A percentile compares a stretch with the other conserved stretches of the same genome.
Evolutionary conservation across 2,329 filamentous ascomycete species (phyloP).

Genomic region (Colletotrichum sojae): DNA sequence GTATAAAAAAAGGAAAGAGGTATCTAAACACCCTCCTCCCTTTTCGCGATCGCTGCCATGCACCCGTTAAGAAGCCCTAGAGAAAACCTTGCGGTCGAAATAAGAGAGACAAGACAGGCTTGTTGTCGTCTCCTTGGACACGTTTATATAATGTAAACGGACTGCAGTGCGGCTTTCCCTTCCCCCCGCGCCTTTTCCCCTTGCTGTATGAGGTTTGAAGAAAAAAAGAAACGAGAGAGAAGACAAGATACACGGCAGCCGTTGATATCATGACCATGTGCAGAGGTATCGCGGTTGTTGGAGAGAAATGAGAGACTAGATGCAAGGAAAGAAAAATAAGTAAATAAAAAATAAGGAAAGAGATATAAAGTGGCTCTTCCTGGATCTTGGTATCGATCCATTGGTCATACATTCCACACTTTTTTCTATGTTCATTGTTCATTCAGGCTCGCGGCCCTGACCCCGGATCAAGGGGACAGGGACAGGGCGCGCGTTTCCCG

Average conservation of each 20-base stretch:
- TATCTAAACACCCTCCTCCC: slow-evolving; percentile 28
- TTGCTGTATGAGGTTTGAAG: background rate
- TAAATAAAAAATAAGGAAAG: slow-evolving; percentile 39
- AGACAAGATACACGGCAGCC: slow-evolving; percentile 24
- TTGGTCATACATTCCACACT: slow-evolving; percentile 38
- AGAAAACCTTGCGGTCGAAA: slow-evolving; percentile 28
- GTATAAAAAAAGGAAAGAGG: slow-evolving; percentile 9
- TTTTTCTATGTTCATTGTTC: slow-evolving; percentile 36
- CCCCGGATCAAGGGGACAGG: background rate
- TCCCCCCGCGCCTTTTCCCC: slow-evolving; percentile 5
- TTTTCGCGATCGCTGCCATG: slow-evolving; percentile 8
- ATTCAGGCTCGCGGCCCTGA: slow-evolving; percentile 5
- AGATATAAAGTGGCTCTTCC: slow-evolving; percentile 39
- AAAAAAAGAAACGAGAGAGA: slow-evolving; percentile 4
- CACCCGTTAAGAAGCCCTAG: slow-evolving; percentile 2
- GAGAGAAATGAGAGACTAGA: slow-evolving; percentile 24
- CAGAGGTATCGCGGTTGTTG: slow-evolving; percentile 22
- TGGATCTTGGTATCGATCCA: slow-evolving; percentile 30
- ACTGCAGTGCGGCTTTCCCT: slow-evolving; percentile 3
- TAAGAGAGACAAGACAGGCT: background rate
- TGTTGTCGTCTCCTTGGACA: background rate
- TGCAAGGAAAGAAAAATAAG: slow-evolving; percentile 33
- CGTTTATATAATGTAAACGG: slow-evolving; percentile 10
- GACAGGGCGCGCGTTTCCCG: background rate
- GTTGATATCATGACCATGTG: slow-evolving; percentile 36